phyloP scores from a whole-genome alignment of 495 filamentous ascomycete species.

The Penicillium macrosclerotiorum region DNA sequence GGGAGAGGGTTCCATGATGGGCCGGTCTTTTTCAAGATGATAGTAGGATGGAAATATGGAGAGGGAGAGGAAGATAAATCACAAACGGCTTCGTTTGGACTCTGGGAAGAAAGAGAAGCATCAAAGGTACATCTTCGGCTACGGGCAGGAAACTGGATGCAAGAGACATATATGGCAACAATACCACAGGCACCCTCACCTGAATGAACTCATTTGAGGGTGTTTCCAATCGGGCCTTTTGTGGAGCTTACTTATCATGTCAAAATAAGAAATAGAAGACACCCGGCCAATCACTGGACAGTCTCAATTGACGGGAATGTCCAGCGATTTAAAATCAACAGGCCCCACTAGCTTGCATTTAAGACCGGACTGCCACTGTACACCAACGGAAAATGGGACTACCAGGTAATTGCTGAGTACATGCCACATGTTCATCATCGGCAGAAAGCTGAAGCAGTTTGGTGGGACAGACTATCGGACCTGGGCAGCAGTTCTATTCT shows the following conservation, averaged over 20 bases:
- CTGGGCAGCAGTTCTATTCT: background rate
- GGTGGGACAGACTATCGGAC: slow-evolving; percentile 2
- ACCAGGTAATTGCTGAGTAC: background rate
- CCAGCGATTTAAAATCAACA: background rate
- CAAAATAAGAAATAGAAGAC: background rate
- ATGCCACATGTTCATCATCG: background rate
- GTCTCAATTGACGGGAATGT: background rate
- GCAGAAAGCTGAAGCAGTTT: background rate
- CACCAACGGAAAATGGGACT: background rate
- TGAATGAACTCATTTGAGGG: background rate
- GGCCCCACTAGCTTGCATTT: background rate
- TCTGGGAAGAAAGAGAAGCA: background rate
- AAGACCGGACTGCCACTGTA: slow-evolving; percentile 1
- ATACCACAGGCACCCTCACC: background rate
- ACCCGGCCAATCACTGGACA: background rate
- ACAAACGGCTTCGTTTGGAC: background rate
- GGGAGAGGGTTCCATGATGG: background rate
- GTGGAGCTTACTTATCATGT: background rate
- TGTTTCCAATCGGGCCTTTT: background rate
- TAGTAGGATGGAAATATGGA: background rate
- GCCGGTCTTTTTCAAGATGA: background rate
- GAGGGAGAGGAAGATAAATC: too few species aligned
- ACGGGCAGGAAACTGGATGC: background rate
- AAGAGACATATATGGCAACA: background rate
- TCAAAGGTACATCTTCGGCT: background rate